Evolutionary conservation across 345 rosid species (phyloP).

Genomic region (Arabidopsis thaliana): DNA sequence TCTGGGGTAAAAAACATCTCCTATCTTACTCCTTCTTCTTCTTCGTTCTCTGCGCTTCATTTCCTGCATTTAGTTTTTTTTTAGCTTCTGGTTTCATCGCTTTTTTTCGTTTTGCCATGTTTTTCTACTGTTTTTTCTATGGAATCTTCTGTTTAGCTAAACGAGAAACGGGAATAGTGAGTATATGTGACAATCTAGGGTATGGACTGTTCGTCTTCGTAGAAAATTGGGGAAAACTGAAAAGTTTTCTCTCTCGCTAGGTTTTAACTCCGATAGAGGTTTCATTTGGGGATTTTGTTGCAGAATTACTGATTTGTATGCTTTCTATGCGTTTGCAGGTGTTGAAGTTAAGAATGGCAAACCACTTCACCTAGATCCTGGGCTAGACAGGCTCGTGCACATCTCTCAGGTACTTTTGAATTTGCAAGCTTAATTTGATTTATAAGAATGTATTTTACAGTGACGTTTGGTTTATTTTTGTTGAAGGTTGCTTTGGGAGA

Average conservation of each 20-base stretch:
- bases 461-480: background rate
- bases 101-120: background rate
- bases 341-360: slow-evolving; percentile 65
- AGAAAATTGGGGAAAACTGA: background rate
- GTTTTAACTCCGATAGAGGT: background rate
- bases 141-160: slow-evolving; percentile 7
- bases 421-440: slow-evolving; percentile 6
- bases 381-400: slow-evolving; percentile 51
- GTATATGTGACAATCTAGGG: slow-evolving; percentile 13
- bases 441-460: background rate
- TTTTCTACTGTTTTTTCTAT: slow-evolving; percentile 13
- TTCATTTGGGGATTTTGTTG: background rate
- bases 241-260: background rate
- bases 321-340: slow-evolving; percentile 49
- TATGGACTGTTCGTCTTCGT: background rate
- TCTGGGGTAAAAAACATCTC: slow-evolving; percentile 56
- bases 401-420: slow-evolving; percentile 61
- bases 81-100: background rate
- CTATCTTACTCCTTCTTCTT: background rate
- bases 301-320: background rate
- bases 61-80: slow-evolving; percentile 19
- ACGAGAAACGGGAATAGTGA: background rate
- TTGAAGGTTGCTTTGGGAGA: slow-evolving; percentile 70
- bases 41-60: background rate
- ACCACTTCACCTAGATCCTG: slow-evolving; percentile 47